Evolutionary conservation across 2,329 filamentous ascomycete species (phyloP), one percentile per base, ranked within the genome.

Genomic region (Penicillium sp.): DNA sequence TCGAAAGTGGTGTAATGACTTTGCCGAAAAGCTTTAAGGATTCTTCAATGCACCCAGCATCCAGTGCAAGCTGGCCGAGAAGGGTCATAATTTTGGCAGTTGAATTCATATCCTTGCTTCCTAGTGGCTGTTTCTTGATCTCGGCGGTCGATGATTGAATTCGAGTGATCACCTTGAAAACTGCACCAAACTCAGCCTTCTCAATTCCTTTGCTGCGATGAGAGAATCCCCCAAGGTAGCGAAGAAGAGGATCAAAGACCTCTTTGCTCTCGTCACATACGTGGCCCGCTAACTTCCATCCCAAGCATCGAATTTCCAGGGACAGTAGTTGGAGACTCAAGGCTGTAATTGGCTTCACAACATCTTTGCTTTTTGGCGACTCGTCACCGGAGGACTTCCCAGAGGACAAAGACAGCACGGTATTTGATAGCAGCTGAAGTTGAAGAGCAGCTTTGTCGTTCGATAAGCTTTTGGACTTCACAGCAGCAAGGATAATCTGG

Each of bases 401-500:
- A 3, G 70, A 68, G 44, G 63, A 69, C 14, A 78, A 61, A 9
- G 76, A 74, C 14, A 74, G 47, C 6, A 80, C 57, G 3, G 67
- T 72, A 55, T 76, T 77, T 1, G 79, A 76, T 6, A 79, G 66
- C 2, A 76, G 62, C 54, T 79, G 75, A n/a, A 81, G 65, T 56
- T 81, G 77, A 21, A 74, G 61, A 13, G 75, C 75, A 26, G 75
- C 74, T 55, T 78, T 77, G 37, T 78, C 76, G 26, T 66, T 67
- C 3, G 68, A 55, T 6, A 79, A 53, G n/a, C 57, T 62, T 5
- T 72, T 71, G 3, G 67, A 61, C n/a, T 78, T 68, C 14, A 75
- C 52, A 3, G 76, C 77, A 21, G 65, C 65, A 49, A 73, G 33
- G 39, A 79, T 78, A 2, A 79, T 59, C 44, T 70, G 72, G 4